Conservation (phyloP, 352 stramenopile species). For the Phytopythium aichiense region DNA sequence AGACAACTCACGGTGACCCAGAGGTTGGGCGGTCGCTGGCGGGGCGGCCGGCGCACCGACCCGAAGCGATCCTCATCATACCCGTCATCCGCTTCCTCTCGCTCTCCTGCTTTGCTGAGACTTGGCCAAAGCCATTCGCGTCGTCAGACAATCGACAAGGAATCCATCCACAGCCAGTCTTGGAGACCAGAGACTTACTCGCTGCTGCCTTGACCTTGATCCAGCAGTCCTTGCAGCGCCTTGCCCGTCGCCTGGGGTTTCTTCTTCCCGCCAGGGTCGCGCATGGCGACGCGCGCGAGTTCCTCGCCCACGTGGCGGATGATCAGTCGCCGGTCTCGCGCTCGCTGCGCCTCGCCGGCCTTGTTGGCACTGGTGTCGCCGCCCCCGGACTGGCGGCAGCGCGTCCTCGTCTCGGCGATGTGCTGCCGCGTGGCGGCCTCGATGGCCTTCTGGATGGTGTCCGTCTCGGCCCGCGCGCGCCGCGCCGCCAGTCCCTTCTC, state of each 20-base stretch:
- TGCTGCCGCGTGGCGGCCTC: slow-evolving; percentile 20
- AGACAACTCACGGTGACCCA: slow-evolving; percentile 53
- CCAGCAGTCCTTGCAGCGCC: background rate
- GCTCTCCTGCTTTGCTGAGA: background rate
- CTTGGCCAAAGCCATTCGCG: background rate
- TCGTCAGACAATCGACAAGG: background rate
- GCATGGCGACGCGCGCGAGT: slow-evolving; percentile 42
- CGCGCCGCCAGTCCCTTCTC: slow-evolving; percentile 47
- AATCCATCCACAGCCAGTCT: background rate
- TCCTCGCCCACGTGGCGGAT: slow-evolving; percentile 62
- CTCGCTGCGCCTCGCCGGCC: slow-evolving; percentile 6
- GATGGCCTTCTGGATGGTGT: slow-evolving; percentile 30
- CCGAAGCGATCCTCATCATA: slow-evolving; percentile 66
- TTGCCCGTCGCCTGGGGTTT: background rate
- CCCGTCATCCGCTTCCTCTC: slow-evolving; percentile 21
- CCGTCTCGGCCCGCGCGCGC: slow-evolving; percentile 32
- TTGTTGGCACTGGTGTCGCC: slow-evolving; percentile 5
- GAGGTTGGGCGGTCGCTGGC: slow-evolving; percentile 43
- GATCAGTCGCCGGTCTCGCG: slow-evolving; percentile 38
- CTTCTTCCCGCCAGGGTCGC: slow-evolving; percentile 17
- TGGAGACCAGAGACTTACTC: background rate
- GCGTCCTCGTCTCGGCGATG: slow-evolving; percentile 30
- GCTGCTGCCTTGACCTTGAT: background rate
- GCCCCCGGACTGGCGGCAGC: slow-evolving; percentile 3
- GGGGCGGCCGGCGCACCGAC: slow-evolving; percentile 35